Evolutionary conservation across 352 stramenopile species (phyloP), one percentile per base, ranked within the genome.

Genomic region (Pythium plurisporium): DNA sequence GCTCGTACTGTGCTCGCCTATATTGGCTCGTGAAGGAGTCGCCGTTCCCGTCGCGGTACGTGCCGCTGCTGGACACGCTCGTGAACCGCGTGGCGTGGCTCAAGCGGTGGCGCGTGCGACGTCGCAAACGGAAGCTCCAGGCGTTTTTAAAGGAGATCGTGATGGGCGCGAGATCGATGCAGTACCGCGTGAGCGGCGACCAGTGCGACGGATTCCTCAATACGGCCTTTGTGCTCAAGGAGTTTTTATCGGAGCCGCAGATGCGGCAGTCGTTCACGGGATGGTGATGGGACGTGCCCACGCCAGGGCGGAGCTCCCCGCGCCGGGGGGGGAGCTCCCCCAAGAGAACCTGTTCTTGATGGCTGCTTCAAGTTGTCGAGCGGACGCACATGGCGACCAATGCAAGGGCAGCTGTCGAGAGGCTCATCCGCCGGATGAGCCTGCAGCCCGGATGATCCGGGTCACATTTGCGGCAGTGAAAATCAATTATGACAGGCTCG

Each of bases 131-230:
- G n/a, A 62, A 68, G 17, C 61, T 87, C 14, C 55, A 62, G 23
- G 25, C 51, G 19, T 89, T 86, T 58, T 33, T 87, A 15, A 73
- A 79, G 38, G 42, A 66, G 27, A 60, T 89, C 40, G 44, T 89
- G 44, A 38, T 54, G 23, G 61, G 63, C 11, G 69, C 74, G 34
- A 79, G 79, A 46, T 70, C 83, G 49, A 55, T 75, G 31, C 79
- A 77, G 19, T 89, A 87, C 55, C 71, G 73, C 6, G 76, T 67
- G 42, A 60, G 62, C 23, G 67, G 63, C 22, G 55, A 53, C 6
- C 75, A 70, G 10, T 88, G 80, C 50, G 64, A 72, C 22, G 64
- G 70, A 23, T 90, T 82, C 29, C 53, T 71, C 26, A 63, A 54
- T 20, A 69, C 82, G 45, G 82, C 74, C 36, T 67, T 52, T 49